Evolutionary conservation across 2,329 filamentous ascomycete genomes (phyloP).

Genomic region (Chaetomium sp.): DNA sequence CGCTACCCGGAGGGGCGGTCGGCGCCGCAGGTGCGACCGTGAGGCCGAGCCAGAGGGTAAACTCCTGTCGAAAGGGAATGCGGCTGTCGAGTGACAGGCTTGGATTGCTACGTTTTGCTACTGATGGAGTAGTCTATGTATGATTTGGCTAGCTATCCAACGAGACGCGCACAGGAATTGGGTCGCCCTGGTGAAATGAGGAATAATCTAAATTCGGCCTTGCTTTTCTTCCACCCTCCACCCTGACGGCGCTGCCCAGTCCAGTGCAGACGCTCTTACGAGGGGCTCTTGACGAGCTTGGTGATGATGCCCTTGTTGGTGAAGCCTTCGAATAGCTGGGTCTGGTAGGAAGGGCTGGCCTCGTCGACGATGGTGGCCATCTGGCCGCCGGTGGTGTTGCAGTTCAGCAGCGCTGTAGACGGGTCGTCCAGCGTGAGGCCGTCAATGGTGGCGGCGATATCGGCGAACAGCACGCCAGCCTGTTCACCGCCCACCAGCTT

Average conservation of each 20-base stretch:
- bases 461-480: background rate
- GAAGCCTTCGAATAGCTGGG: background rate
- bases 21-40: no score
- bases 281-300: background rate
- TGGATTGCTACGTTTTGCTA: background rate
- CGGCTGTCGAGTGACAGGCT: background rate
- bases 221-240: background rate
- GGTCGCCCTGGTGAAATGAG: background rate
- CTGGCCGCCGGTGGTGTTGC: background rate
- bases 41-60: background rate
- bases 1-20: background rate
- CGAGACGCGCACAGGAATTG: background rate
- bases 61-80: background rate
- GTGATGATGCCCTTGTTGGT: background rate
- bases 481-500: background rate
- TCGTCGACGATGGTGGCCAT: background rate
- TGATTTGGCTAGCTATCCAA: background rate
- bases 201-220: background rate
- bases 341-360: background rate
- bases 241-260: background rate
- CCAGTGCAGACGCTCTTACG: background rate
- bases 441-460: slow-evolving; percentile 3
- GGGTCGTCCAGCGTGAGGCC: background rate
- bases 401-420: background rate
- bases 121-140: background rate